phyloP scores from a whole-genome alignment of 108 stramenopile genomes.

The Stephanodiscus triporus region DNA sequence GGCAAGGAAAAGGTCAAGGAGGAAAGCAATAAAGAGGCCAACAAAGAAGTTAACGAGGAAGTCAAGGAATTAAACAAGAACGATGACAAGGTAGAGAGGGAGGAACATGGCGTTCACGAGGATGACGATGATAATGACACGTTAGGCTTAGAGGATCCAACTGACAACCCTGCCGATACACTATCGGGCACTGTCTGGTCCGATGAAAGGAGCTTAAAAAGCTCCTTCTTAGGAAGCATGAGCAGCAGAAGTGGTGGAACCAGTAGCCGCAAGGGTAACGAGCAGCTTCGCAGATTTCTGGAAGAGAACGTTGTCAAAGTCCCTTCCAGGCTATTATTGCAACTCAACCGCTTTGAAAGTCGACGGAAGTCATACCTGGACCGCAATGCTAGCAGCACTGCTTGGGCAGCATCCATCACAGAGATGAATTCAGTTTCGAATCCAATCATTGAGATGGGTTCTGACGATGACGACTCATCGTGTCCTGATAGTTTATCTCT shows the following conservation, averaged over 20 bases:
- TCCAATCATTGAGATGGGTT: constrained; percentile 42
- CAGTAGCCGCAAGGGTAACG: constrained; percentile 33
- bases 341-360: constrained; percentile 52
- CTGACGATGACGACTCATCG: constrained; percentile 45
- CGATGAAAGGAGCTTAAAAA: constrained; percentile 20
- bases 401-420: constrained; percentile 1
- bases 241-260: constrained; percentile 16
- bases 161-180: constrained; percentile 54
- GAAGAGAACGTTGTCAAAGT: constrained; percentile 60
- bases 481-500: constrained; percentile 46
- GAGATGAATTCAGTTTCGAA: constrained; percentile 33
- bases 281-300: constrained; percentile 53
- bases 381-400: constrained; percentile 34
- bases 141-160: constrained; percentile 49
- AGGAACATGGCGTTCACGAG: constrained; percentile 27
- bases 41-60: constrained; percentile 32
- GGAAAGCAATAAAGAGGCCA: background rate
- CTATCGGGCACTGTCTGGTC: constrained; percentile 50
- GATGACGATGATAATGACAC: constrained; percentile 34
- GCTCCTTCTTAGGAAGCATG: constrained; percentile 19
- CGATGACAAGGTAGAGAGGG: too few species aligned
- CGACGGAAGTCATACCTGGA: constrained; percentile 51
- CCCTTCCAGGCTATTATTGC: constrained; percentile 63
- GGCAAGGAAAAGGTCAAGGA: constrained; percentile 6
- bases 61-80: constrained; percentile 22